Evolutionary conservation across 2,329 filamentous ascomycete species (phyloP).

Genomic region (Curvularia sp.): DNA sequence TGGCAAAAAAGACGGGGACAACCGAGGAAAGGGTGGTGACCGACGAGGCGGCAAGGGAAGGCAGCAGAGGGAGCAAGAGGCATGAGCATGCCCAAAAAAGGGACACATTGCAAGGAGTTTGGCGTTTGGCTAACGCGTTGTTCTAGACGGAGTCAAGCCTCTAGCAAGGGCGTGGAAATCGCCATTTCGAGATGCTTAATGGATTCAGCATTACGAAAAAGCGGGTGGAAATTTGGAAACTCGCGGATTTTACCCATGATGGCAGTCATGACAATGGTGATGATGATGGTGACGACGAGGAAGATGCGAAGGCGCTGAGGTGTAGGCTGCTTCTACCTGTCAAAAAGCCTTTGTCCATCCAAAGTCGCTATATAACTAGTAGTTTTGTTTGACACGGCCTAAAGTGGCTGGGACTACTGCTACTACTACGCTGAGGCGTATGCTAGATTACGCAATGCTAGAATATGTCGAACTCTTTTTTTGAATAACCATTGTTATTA

Average conservation of each 20-base stretch:
- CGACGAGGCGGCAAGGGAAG: slow-evolving; percentile 43
- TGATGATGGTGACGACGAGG: background rate
- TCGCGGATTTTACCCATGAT: background rate
- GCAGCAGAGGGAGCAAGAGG: slow-evolving; percentile 45
- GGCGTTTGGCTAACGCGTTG: slow-evolving; percentile 31
- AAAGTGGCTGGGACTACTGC: background rate
- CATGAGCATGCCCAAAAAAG: slow-evolving; percentile 35
- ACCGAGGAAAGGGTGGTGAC: slow-evolving; percentile 42
- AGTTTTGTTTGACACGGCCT: background rate
- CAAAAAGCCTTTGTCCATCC: background rate
- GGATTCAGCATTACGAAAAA: background rate
- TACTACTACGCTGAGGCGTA: background rate
- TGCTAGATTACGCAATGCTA: slow-evolving; percentile 1
- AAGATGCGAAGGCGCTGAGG: background rate
- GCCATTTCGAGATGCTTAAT: background rate
- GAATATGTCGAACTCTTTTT: background rate
- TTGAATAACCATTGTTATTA: too few relatives aligned
- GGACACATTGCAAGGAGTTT: slow-evolving; percentile 26
- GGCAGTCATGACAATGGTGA: background rate
- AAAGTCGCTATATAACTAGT: background rate
- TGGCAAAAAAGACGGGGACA: slow-evolving; percentile 44
- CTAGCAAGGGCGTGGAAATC: slow-evolving; percentile 6
- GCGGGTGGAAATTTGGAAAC: background rate
- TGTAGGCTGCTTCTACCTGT: background rate
- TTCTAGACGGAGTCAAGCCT: slow-evolving; percentile 4